Conservation (phyloP, 306 rosid species). For the Gastrolobium villosum region DNA sequence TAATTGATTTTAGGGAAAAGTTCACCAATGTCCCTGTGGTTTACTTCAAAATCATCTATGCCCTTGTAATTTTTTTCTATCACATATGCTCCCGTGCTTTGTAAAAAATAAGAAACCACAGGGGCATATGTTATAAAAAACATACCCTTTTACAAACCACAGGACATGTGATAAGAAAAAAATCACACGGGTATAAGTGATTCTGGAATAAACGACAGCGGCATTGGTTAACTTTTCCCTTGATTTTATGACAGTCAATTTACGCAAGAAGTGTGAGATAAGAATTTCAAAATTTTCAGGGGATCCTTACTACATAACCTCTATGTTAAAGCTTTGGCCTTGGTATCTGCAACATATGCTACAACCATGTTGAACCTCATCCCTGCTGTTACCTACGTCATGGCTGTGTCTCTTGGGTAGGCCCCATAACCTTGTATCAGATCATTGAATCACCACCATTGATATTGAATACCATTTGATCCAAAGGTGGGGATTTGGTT, state of each 20-base stretch:
- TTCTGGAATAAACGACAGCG: too few species aligned
- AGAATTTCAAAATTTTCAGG: constrained; percentile 51
- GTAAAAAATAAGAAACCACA: too few species aligned
- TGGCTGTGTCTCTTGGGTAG: constrained; percentile 62
- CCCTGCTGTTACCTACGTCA: constrained; percentile 66
- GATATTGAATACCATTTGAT: constrained; percentile 28
- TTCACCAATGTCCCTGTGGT: too few species aligned
- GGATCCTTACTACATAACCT: constrained; percentile 65
- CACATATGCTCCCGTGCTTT: too few species aligned
- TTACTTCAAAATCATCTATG: too few species aligned
- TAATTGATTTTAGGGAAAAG: neutral
- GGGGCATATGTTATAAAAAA: too few species aligned
- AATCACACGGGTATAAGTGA: too few species aligned
- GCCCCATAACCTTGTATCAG: neutral
- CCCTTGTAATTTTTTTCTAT: too few species aligned
- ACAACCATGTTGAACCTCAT: constrained; percentile 63
- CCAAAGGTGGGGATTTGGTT: neutral
- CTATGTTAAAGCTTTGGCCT: constrained; percentile 54
- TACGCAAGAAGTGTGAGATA: neutral
- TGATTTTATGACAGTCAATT: constrained; percentile 14
- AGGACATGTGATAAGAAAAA: too few species aligned
- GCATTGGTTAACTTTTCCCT: too few species aligned
- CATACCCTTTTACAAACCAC: too few species aligned
- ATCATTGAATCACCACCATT: neutral
- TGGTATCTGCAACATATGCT: constrained; percentile 65